Percentiles rank a stretch among this genome's conserved stretches.
Conservation (phyloP, 371 early-diverging fungal species). For the Actinomucor elegans region DNA sequence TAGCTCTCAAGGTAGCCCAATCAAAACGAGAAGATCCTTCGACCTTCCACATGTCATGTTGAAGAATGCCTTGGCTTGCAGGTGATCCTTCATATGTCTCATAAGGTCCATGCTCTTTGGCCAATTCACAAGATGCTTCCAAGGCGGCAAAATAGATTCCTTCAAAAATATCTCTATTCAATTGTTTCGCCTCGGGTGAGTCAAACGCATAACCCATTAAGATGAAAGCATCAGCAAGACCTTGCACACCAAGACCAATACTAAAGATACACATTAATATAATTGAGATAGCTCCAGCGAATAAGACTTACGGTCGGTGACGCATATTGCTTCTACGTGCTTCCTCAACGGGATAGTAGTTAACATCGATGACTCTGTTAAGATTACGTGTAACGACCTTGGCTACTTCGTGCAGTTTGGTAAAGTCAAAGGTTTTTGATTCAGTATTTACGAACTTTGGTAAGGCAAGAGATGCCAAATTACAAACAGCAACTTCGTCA, state of each 20-base stretch:
- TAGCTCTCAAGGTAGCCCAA: conserved; percentile 87
- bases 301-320: conserved; percentile 78
- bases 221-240: conserved; percentile 98
- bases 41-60: conserved; percentile 95
- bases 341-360: conserved; percentile 97
- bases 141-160: conserved; percentile 98
- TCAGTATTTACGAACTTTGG: conserved; percentile 85
- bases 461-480: conserved; percentile 96
- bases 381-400: conserved; percentile 92
- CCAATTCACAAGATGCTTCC: conserved; percentile 94
- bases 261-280: conserved; percentile 6
- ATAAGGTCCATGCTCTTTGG: conserved; percentile 85
- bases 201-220: conserved; percentile 97
- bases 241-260: conserved; percentile 99
- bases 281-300: not conserved
- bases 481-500: conserved; percentile 99
- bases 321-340: conserved; percentile 89
- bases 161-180: conserved; percentile 97
- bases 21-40: conserved; percentile 85
- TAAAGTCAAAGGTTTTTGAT: conserved; percentile 69
- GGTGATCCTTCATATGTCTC: conserved; percentile 92
- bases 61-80: conserved; percentile 91
- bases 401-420: conserved; percentile 65
- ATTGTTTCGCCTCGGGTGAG: conserved; percentile 81
- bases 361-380: conserved; percentile 97